Base-by-base conservation (phyloP, 2,329 filamentous ascomycete species). In the Cordyceps militaris region DNA sequence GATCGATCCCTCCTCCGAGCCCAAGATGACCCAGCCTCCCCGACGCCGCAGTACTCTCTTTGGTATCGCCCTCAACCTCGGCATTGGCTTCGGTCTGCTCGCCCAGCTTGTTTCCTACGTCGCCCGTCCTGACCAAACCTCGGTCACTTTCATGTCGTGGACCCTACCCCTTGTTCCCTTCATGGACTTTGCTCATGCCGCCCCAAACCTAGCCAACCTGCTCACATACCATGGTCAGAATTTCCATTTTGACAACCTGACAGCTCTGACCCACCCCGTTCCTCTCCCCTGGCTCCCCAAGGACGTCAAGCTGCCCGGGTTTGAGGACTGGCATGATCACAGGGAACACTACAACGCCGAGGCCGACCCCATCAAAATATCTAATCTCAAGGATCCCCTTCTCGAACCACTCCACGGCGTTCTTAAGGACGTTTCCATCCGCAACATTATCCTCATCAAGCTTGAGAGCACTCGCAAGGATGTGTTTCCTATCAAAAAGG, bases 391-490 rank as follows among this genome's bases (percentile, higher is more conserved):
- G 3, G 63, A 73, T 10, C 64, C 66, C 0, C 49, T 76, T 0
- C 60, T 72, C 0, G 47, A 68, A 8, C 60, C 58, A 1, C 63
- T 73, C 2, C 62, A 62, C 1, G 61, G 60, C 8, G 65, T 64
- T 42, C 55, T 73, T 6, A 36, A 60, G 8, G 61, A 65, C 1
- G 64, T 75, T 7, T 67, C 69, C 10, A 72, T 78, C 56, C 74
- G 74, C 49, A 74, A 78, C 57, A 66, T 78, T 4, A 63, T 78
- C 13, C 60, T 77, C n/a, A 56, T 78, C 2, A 69, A 74, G n/a
- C 65, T 78, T 2, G 75, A 78, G 56, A 76, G 74, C 44, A 76
- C 74, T 0, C 69, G 75, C 21, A 72, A 72, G 3, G 75, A 78
- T 51, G 70, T 77, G 3, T 78, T 77, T 26, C 75, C 76, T 0